phyloP scores from a whole-genome alignment of 2,329 filamentous ascomycete species.

The Fusarium pseudograminearum region DNA sequence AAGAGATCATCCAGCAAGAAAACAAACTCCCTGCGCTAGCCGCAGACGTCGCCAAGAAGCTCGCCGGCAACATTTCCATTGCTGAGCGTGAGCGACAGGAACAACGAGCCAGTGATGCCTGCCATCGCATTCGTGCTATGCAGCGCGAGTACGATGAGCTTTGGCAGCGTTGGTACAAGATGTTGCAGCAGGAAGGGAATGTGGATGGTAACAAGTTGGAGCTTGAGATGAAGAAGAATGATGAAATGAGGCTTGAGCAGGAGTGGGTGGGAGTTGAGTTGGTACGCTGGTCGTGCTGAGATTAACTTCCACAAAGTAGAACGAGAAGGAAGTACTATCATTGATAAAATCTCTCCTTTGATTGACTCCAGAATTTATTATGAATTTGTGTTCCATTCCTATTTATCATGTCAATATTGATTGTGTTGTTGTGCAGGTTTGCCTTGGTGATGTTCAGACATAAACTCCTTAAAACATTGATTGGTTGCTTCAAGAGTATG shows the following conservation, averaged over 20 bases:
- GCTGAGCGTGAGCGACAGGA: not conserved
- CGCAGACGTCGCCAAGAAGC: not conserved
- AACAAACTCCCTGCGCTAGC: accelerated
- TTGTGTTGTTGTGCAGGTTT: too few species aligned
- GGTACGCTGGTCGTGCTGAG: not conserved
- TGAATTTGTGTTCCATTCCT: not conserved
- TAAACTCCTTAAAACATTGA: too few species aligned
- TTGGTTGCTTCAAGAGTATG: too few species aligned
- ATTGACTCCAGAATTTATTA: not conserved
- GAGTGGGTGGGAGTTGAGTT: not conserved
- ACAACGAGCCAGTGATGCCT: too few species aligned
- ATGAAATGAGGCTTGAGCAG: not conserved
- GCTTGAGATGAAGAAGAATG: not conserved
- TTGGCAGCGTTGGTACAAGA: not conserved
- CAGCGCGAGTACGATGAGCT: not conserved
- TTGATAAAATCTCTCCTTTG: too few species aligned
- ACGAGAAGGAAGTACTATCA: too few species aligned
- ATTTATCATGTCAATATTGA: not conserved
- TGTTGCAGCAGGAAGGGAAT: not conserved
- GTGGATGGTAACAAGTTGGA: not conserved
- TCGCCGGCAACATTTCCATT: not conserved
- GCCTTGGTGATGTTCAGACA: too few species aligned
- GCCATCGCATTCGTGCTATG: not conserved
- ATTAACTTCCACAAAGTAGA: not conserved
- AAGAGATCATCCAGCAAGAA: not conserved